phyloP scores from a whole-genome alignment of 495 filamentous ascomycete genomes.

The Geoglossum glabrum region DNA sequence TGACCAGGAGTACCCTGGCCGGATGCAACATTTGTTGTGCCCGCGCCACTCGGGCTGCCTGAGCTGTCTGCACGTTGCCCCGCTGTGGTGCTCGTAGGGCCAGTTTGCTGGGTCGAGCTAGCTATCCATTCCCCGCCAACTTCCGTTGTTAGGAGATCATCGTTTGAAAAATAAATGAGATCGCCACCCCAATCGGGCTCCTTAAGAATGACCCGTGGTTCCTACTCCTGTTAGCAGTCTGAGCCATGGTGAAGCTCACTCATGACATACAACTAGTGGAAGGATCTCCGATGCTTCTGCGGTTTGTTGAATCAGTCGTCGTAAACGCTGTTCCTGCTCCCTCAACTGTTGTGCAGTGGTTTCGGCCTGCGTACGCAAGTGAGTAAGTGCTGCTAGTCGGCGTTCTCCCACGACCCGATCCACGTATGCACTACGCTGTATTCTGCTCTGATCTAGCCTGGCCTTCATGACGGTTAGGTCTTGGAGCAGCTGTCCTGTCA shows the following conservation, averaged over 20 bases:
- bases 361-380: not conserved
- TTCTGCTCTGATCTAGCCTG: not conserved
- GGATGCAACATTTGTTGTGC: not conserved
- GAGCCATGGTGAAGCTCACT: not conserved
- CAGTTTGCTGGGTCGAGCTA: not conserved
- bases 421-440: not conserved
- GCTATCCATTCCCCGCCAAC: not conserved
- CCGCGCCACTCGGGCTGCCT: not conserved
- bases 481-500: not conserved
- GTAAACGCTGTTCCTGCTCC: not conserved
- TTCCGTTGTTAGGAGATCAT: not conserved
- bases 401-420: not conserved
- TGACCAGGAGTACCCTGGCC: not conserved
- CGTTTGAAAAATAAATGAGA: not conserved
- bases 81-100: too few relatives aligned
- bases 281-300: too few relatives aligned
- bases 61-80: not conserved
- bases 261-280: not conserved
- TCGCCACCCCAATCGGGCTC: not conserved
- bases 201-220: not conserved
- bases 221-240: not conserved
- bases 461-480: not conserved
- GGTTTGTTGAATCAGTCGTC: not conserved
- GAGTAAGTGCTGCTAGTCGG: too few relatives aligned
- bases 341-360: too few relatives aligned